Evolutionary conservation across 1,284 basidiomycete genomes (phyloP).

Genomic region (Afroboletus lepidellus): DNA sequence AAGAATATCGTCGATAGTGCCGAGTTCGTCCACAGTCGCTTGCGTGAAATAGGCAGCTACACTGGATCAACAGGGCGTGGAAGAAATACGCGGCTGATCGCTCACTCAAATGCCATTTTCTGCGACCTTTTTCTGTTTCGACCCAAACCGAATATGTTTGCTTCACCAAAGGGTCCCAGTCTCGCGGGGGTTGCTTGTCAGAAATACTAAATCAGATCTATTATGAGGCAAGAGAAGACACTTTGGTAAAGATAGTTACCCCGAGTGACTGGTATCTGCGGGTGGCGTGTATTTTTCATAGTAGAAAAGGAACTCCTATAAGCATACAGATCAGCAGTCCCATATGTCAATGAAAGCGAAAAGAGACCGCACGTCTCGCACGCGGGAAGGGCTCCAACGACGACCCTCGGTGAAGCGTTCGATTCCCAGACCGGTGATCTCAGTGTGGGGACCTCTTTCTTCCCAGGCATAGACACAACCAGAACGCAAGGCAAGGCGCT

Average conservation of each 20-base stretch:
- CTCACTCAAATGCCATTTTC: slow-evolving; percentile 79
- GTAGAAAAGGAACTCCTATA: slow-evolving; percentile 77
- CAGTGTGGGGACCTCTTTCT: slow-evolving; percentile 72
- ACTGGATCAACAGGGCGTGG: slow-evolving; percentile 12
- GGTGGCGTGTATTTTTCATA: slow-evolving; percentile 65
- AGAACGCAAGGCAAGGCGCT: slow-evolving; percentile 57
- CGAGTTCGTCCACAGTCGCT: slow-evolving; percentile 60
- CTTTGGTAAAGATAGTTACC: slow-evolving; percentile 33
- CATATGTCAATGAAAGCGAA: neutral
- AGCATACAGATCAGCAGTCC: slow-evolving; percentile 4
- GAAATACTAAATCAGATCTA: slow-evolving; percentile 27
- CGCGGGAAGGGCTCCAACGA: slow-evolving; percentile 74
- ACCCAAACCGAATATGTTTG: slow-evolving; percentile 78
- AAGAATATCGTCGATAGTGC: slow-evolving; percentile 62
- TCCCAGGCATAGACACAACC: slow-evolving; percentile 86
- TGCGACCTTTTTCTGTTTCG: slow-evolving; percentile 56
- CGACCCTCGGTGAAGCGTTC: slow-evolving; percentile 77
- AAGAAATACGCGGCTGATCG: slow-evolving; percentile 17
- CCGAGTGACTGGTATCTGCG: slow-evolving; percentile 40
- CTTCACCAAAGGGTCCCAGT: slow-evolving; percentile 73
- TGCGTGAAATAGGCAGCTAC: slow-evolving; percentile 78
- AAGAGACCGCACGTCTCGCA: slow-evolving; percentile 61
- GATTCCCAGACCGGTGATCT: slow-evolving; percentile 75
- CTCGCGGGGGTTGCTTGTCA: slow-evolving; percentile 51
- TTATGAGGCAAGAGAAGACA: slow-evolving; percentile 10